phyloP scores from a whole-genome alignment of 2,329 filamentous ascomycete genomes.

The Beauveria bassiana region DNA sequence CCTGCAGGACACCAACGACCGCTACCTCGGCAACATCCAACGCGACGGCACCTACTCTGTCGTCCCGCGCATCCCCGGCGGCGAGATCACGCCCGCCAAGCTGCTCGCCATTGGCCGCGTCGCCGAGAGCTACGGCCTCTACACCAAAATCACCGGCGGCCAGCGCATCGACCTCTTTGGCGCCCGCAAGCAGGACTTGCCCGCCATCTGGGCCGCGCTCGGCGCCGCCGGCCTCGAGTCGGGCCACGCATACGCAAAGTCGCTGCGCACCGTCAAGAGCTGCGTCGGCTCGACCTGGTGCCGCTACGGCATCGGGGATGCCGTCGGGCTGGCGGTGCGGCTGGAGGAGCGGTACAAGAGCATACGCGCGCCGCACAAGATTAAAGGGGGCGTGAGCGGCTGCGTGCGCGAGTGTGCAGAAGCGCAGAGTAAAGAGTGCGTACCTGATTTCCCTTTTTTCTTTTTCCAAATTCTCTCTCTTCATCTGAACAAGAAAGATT shows the following conservation, averaged over 20 bases:
- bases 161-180: conserved; percentile 93
- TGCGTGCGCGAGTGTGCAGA: conserved; percentile 92
- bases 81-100: conserved; percentile 82
- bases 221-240: conserved; percentile 83
- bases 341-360: conserved; percentile 89
- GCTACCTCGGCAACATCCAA: conserved; percentile 83
- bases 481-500: too few species aligned
- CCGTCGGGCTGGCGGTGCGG: conserved; percentile 81
- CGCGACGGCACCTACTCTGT: conserved; percentile 88
- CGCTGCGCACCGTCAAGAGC: conserved; percentile 80
- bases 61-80: conserved; percentile 71
- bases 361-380: conserved; percentile 80
- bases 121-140: conserved; percentile 74
- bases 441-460: conserved; percentile 6
- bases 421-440: conserved; percentile 82
- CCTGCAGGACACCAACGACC: conserved; percentile 85
- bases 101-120: conserved; percentile 77
- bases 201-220: conserved; percentile 72
- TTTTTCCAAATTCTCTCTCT: too few species aligned
- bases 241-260: conserved; percentile 86
- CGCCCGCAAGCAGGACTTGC: conserved; percentile 77
- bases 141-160: conserved; percentile 87
- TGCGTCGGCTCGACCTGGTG: conserved; percentile 92
- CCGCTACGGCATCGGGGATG: conserved; percentile 79
- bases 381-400: conserved; percentile 83